Conservation (phyloP, 2,329 filamentous ascomycete genomes). For the Grosmannia clavigera region DNA sequence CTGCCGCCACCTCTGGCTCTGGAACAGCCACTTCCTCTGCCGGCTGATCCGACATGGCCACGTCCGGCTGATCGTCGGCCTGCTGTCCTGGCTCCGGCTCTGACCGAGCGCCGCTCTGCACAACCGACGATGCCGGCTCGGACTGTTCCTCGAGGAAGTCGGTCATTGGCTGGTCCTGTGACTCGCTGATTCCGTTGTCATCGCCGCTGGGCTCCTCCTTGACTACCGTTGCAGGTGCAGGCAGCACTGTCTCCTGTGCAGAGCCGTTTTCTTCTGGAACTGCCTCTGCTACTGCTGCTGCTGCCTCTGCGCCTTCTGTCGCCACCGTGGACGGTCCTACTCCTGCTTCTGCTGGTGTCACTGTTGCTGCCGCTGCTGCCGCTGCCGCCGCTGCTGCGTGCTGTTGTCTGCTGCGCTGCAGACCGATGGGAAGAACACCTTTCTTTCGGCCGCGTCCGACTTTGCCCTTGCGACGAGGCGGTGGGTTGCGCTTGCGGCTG, state of each 20-base stretch:
- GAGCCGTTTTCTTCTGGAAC: background rate
- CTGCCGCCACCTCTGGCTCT: background rate
- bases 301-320: background rate
- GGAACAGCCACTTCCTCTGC: background rate
- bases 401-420: conserved; percentile 8
- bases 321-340: background rate
- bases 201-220: background rate
- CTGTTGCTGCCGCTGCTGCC: conserved; percentile 1
- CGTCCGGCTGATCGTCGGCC: background rate
- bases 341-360: background rate
- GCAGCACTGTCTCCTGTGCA: background rate
- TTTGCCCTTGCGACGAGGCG: conserved; percentile 70
- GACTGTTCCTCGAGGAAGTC: background rate
- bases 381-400: conserved; percentile 5
- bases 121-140: background rate
- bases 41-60: conserved; percentile 1
- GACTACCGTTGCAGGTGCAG: too few relatives aligned
- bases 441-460: conserved; percentile 63
- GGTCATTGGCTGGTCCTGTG: background rate
- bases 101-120: background rate
- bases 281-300: background rate
- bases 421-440: conserved; percentile 41
- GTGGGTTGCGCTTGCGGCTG: conserved; percentile 52
- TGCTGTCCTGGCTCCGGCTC: background rate
- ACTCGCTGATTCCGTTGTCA: background rate